phyloP scores from a whole-genome alignment of 1,139 yeast genomes.

The Suhomyces taliae region DNA sequence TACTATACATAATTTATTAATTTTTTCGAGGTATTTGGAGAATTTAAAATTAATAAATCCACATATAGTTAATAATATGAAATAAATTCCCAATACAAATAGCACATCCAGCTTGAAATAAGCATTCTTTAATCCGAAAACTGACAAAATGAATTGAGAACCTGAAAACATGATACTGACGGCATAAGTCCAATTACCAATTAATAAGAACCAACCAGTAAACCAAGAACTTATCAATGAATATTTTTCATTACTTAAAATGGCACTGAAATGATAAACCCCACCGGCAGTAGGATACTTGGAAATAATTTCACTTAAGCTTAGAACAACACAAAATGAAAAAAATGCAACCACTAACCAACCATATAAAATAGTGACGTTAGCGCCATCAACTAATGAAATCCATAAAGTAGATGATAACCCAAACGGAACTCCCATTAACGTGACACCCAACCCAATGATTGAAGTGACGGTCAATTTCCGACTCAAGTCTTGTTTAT shows the following conservation, averaged over 20 bases:
- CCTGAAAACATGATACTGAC: constrained; percentile 74
- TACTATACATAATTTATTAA: constrained; percentile 64
- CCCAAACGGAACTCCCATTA: constrained; percentile 80
- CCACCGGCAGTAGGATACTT: constrained; percentile 77
- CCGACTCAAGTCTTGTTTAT: constrained; percentile 66
- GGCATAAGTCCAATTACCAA: constrained; percentile 78
- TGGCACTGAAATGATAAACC: constrained; percentile 73
- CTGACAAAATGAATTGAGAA: constrained; percentile 65
- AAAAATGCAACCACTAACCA: constrained; percentile 65
- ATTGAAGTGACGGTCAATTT: constrained; percentile 66
- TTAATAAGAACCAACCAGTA: constrained; percentile 71
- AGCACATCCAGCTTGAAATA: constrained; percentile 58
- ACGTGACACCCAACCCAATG: constrained; percentile 70
- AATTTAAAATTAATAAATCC: constrained; percentile 63
- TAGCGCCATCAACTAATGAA: constrained; percentile 70
- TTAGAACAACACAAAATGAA: constrained; percentile 61
- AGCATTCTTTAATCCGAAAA: constrained; percentile 59
- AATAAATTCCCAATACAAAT: constrained; percentile 57
- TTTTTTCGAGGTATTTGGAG: constrained; percentile 57
- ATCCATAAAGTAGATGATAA: constrained; percentile 70
- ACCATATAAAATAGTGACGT: constrained; percentile 69
- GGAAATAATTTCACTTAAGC: constrained; percentile 69
- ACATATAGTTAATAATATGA: constrained; percentile 54
- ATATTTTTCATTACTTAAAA: constrained; percentile 57
- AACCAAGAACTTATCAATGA: constrained; percentile 64